Base-by-base conservation (phyloP, 192 early-diverging fungal species). In the Globomyces pollinis-pini region DNA sequence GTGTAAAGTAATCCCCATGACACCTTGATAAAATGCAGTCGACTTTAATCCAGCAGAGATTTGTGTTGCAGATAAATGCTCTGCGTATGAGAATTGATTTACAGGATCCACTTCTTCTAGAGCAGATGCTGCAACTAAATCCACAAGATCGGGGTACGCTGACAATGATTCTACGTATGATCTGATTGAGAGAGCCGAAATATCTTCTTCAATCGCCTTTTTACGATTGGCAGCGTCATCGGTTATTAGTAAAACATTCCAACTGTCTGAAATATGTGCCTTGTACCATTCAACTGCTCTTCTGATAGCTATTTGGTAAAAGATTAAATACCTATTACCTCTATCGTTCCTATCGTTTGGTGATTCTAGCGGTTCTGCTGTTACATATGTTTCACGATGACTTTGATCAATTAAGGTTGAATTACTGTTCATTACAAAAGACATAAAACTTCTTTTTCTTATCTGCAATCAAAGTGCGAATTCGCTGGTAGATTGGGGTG, bases 341-440 rank as follows among this genome's bases (percentile, higher is more conserved):
- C 93, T 60, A 59, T 99, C 96, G 53, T 99, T 99, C 54, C 91
- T 79, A 61, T 99, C 96, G 58, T 99, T 99, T 8, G 88, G 86
- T 0, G 87, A 80, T 70, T 99, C 96, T 39, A 80, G 84, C 34
- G 86, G 72, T 7, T 77, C 58, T 33, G 82, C 79, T 42, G 96
- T 90, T 24, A 93, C 80, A 77, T 86, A 96, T 2, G 91, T 91
- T 16, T 91, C 91, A 7, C 84, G 67, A 68, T 91, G 86, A 63
- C n/a, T n/a, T n/a, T n/a, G n/a, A n/a, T n/a, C n/a, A n/a, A n/a
- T n/a, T n/a, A n/a, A n/a, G n/a, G n/a, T n/a, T n/a, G n/a, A n/a
- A n/a, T n/a, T n/a, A n/a, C n/a, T 94, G 90, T 62, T 99, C 94
- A 71, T 99, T 99, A 1, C 86, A 91, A 71, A 99, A 99, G 30